Evolutionary conservation across 768 basidiomycete genomes (phyloP).

Genomic region (Leucocoprinus sp.): DNA sequence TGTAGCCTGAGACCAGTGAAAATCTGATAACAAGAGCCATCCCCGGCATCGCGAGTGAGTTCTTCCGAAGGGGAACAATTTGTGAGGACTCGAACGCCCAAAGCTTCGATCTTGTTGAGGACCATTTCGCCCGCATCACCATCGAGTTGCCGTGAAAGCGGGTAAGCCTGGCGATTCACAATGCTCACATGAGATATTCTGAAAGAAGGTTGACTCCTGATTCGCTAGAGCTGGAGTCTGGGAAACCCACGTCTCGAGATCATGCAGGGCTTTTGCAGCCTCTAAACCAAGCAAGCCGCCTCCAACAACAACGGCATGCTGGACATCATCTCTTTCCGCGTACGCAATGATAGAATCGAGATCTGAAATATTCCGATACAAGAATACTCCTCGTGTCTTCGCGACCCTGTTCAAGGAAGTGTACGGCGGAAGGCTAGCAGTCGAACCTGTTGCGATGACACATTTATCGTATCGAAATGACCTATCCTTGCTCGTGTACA

Average conservation of each 20-base stretch:
- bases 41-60: constrained; percentile 18
- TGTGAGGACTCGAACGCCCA: constrained; percentile 51
- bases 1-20: constrained; percentile 44
- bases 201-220: not conserved
- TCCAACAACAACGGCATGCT: constrained; percentile 51
- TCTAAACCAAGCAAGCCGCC: constrained; percentile 68
- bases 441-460: constrained; percentile 63
- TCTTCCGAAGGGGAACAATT: constrained; percentile 26
- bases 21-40: constrained; percentile 18
- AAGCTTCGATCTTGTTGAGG: constrained; percentile 45
- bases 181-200: constrained; percentile 42
- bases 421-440: constrained; percentile 54
- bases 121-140: constrained; percentile 53
- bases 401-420: constrained; percentile 31
- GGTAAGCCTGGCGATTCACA: constrained; percentile 42
- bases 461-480: constrained; percentile 51
- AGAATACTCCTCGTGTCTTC: constrained; percentile 50
- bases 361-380: constrained; percentile 67
- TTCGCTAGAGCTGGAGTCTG: constrained; percentile 2
- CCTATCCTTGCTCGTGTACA: constrained; percentile 37
- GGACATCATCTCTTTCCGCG: constrained; percentile 36
- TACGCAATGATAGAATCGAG: constrained; percentile 57
- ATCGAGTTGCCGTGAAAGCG: constrained; percentile 53
- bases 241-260: constrained; percentile 32
- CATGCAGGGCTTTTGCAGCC: constrained; percentile 65